These are phyloP conservation scores for Sequoia sempervirens DNA, from an alignment of 75 land plant species.

Conservation along the genomic window DNA sequence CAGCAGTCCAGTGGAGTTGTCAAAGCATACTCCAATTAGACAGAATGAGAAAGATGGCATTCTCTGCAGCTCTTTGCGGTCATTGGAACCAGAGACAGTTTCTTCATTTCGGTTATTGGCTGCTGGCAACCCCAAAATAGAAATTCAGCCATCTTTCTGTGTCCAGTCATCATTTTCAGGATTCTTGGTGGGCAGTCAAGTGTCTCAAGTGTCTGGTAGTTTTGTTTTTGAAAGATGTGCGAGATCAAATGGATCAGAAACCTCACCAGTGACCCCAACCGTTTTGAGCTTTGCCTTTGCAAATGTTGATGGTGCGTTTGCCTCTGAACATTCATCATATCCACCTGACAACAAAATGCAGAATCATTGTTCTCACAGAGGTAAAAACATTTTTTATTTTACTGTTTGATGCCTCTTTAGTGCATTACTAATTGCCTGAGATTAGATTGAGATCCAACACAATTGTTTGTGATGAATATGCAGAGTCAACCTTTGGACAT, in stretches of 20 bases:
- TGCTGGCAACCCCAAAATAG: constrained; percentile 12
- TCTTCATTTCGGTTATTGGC: constrained; percentile 12
- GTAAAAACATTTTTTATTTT: not conserved
- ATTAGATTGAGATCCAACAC: not conserved
- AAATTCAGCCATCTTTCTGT: constrained; percentile 30
- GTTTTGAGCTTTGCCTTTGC: constrained; percentile 50
- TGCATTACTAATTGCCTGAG: not conserved
- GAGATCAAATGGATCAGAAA: constrained; percentile 18
- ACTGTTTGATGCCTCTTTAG: not conserved
- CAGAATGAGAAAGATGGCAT: not conserved
- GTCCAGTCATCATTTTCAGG: constrained; percentile 53
- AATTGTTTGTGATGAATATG: not conserved
- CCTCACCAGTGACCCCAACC: constrained; percentile 18
- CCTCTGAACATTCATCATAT: constrained; percentile 1
- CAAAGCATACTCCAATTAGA: not conserved
- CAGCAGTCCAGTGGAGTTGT: not conserved
- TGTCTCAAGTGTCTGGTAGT: constrained; percentile 14
- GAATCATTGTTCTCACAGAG: constrained; percentile 7
- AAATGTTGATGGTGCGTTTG: constrained; percentile 7
- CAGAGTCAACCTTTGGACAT: constrained; percentile 24
- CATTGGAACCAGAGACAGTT: not conserved
- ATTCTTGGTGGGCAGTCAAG: constrained; percentile 20
- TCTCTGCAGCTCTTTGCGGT: not conserved
- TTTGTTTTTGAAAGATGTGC: constrained; percentile 36
- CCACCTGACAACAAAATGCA: constrained; percentile 3